Evolutionary conservation across 2,329 filamentous ascomycete species (phyloP).

Genomic region (Diaporthe sp.): DNA sequence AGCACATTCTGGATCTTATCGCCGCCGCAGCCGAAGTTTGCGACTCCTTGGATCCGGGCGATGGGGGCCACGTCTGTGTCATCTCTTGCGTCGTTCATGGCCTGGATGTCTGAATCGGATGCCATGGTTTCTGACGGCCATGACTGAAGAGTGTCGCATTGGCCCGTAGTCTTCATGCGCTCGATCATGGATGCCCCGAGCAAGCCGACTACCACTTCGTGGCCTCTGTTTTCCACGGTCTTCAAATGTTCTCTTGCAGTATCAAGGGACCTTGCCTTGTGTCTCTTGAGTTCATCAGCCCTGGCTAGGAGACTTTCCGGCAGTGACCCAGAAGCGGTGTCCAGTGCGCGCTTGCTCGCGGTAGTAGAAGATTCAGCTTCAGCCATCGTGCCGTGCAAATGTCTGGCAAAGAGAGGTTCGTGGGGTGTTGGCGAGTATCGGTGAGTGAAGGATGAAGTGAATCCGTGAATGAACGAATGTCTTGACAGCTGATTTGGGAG

Average conservation of each 20-base stretch:
- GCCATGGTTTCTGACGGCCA: conserved; percentile 41
- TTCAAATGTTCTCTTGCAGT: conserved; percentile 9
- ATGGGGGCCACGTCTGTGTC: neutral
- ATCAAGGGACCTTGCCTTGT: conserved; percentile 5
- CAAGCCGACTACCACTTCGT: conserved; percentile 30
- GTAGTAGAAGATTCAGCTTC: neutral
- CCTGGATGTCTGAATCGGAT: neutral
- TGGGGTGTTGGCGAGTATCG: neutral
- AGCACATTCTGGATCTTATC: conserved; percentile 46
- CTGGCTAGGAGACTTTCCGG: neutral
- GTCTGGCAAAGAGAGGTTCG: neutral
- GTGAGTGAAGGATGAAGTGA: no score
- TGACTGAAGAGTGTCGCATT: conserved; percentile 38
- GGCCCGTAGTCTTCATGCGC: conserved; percentile 44
- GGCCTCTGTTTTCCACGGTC: neutral
- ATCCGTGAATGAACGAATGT: neutral
- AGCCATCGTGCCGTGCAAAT: neutral
- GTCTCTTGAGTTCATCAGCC: neutral
- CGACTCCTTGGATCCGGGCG: conserved; percentile 29
- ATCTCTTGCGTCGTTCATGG: neutral
- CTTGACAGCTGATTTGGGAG: neutral
- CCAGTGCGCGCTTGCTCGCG: neutral
- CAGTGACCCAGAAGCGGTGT: neutral
- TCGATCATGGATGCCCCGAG: conserved; percentile 47
- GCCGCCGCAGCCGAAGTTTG: conserved; percentile 47